Evolutionary conservation across 106 monocot genomes (phyloP), one percentile per base, ranked within the genome.

Genomic region (Agapanthus africanus): DNA sequence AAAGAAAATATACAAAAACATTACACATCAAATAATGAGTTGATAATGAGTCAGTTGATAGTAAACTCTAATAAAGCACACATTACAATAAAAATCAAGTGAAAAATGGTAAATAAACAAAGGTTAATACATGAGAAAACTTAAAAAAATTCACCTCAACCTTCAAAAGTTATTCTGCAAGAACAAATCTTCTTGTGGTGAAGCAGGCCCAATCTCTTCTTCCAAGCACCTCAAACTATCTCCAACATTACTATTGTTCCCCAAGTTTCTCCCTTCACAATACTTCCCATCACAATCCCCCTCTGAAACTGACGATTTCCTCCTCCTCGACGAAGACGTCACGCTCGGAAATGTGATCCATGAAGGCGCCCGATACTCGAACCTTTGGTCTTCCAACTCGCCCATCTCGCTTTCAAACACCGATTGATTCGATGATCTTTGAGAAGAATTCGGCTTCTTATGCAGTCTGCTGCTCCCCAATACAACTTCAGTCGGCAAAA

Each of bases 311-410:
- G 86, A 88, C 2, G 91, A 89, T 50, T 88, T 94, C 77, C 93
- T 79, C 73, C 99, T 76, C 76, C 83, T 92, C 13, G 99, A 99
- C 14, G 99, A 99, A 3, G 99, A 93, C 0, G 99, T 83, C 46
- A 99, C 81, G 33, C 99, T 99, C 10, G 93, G 99, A 49, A 99
- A 93, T 0, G 99, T 99, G 38, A 99, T 99, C 99, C 99, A 99
- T 5, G 93, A 93, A n/a, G 99, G 99, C 27, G 99, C 93, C 31
- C 93, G 74, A 63, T 83, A 87, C 75, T 93, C 93, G 11, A 76
- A 75, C 62, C 81, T 71, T 75, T 84, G 90, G 21, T 90, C 99
- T 41, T 87, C 90, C 0, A 67, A 59, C 14, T 85, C 90, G 0
- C 50, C 69, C 56, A 57, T 65, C 4, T 92, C 93, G 23, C 74